A percentile compares a stretch with the other conserved stretches of the same genome.
Conservation (phyloP, 306 rosid genomes). For the Rubus parviflorus region DNA sequence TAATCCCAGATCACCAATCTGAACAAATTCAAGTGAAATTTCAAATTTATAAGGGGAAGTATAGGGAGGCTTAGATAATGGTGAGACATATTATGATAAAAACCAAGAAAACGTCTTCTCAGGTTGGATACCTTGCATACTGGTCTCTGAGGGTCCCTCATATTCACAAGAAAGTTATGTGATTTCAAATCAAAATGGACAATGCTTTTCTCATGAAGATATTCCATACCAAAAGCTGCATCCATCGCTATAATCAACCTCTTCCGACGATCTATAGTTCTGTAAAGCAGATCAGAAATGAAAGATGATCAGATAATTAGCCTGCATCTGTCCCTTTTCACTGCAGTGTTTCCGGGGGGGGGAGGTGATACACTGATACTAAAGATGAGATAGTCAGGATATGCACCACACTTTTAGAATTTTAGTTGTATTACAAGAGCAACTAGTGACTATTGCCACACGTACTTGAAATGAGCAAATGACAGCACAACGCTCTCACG, state of each 20-base stretch:
- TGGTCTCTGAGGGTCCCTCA: conserved; percentile 38
- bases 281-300: conserved; percentile 3
- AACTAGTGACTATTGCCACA: neutral
- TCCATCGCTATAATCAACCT: conserved; percentile 33
- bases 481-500: neutral
- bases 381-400: neutral
- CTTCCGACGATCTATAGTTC: conserved; percentile 41
- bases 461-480: neutral
- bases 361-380: no score
- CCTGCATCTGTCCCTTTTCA: neutral
- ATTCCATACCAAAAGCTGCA: conserved; percentile 41
- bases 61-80: neutral
- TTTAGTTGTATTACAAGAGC: neutral
- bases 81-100: neutral
- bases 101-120: neutral
- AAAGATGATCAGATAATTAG: neutral
- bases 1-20: conserved; percentile 44
- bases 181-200: conserved; percentile 44
- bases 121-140: conserved; percentile 28
- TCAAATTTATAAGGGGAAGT: neutral
- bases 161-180: conserved; percentile 39
- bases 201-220: conserved; percentile 34
- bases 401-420: neutral
- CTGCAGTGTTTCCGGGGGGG: neutral
- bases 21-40: neutral